Evolutionary conservation across 192 early-diverging fungal species (phyloP), one percentile per base, ranked within the genome.

Genomic region (Coemansia erecta): DNA sequence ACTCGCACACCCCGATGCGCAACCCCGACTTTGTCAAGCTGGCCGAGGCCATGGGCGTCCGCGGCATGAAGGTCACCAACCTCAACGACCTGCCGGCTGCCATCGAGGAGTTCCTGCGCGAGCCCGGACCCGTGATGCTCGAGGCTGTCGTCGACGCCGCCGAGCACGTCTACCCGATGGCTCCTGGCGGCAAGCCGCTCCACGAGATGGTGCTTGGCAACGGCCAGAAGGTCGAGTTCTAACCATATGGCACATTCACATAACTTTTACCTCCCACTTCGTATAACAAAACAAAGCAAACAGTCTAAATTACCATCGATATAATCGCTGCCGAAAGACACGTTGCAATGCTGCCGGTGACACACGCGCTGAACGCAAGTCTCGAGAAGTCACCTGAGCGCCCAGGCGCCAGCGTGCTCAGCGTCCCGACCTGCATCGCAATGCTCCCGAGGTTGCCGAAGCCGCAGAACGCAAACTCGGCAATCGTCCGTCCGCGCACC

Each of bases 11-110:
- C 3, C 76, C 73, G 26, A 99, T 99, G 97, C 82, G 80, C 67
- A 98, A 99, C 80, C 97, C 97, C 21, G 93, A 99, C 72, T 99
- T 99, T 84, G 92, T 94, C 60, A 95, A 98, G 81, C 83, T 99
- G 23, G 92, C 97, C 43, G 97, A 98, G 77, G 75, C 90, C 8
- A 95, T 98, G 92, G 86, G 86, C 40, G 89, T 92, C 66, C 89
- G 90, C 77, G 95, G 91, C 53, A 67, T 99, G 60, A 89, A 92
- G 49, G 89, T 87, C 39, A 84, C 85, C 35, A 92, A 88, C 12
- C 85, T 85, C 65, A 85, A 92, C 58, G 93, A 99, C 58, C 82
- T 99, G 23, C 86, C 90, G 11, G 84, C 68, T 5, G 88, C 83
- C 57, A 95, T 99, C 84, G 83, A 84, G 42, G 92, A 95, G 73